Evolutionary conservation across 2,329 filamentous ascomycete genomes (phyloP), one percentile per base, ranked within the genome.

Genomic region (Penicillium decumbens): DNA sequence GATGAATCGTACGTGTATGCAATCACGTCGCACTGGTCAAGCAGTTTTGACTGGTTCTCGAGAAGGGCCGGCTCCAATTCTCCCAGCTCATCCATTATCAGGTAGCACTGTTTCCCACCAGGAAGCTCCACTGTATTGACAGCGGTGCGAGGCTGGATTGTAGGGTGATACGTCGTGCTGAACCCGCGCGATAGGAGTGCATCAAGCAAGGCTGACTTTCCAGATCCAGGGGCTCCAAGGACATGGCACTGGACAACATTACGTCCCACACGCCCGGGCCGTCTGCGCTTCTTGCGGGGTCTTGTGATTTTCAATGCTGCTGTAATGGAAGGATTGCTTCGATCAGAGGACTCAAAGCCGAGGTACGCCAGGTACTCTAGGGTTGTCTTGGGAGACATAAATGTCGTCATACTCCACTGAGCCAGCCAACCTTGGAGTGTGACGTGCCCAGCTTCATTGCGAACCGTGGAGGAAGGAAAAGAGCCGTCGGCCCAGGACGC

Each of bases 391-490:
- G 93, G 92, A 49, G 95, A 91, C 52, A 95, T 83, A 63, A 97
- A 98, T 0, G 93, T 98, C 0, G 93, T 98, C 93, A 98, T 98
- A 67, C 91, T 96, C 93, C 93, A 98, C 64, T 98, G 93, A 3
- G 93, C 93, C 32, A 98, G 81, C 93, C 93, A 98, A 1, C 93
- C 93, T 69, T 98, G 93, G 3, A 98, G 77, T 1, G 93, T 98
- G 54, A 98, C 91, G 67, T 97, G 83, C 0, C 93, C 93, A 7
- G 89, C 89, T 71, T 98, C 93, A 65, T 96, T 97, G 37, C 89
- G 85, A 15, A 97, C 92, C 0, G 93, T 96, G 23, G 89, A 95
- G 0, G 88, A 90, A 1, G 93, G 93, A 64, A 98, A 98, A 0
- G 83, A 88, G 1, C 87, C 87, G 56, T 96, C 91, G 0, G 83